Evolutionary conservation across 495 filamentous ascomycete species (phyloP), one percentile per base, ranked within the genome.

Genomic region (Usnea hakonensis): DNA sequence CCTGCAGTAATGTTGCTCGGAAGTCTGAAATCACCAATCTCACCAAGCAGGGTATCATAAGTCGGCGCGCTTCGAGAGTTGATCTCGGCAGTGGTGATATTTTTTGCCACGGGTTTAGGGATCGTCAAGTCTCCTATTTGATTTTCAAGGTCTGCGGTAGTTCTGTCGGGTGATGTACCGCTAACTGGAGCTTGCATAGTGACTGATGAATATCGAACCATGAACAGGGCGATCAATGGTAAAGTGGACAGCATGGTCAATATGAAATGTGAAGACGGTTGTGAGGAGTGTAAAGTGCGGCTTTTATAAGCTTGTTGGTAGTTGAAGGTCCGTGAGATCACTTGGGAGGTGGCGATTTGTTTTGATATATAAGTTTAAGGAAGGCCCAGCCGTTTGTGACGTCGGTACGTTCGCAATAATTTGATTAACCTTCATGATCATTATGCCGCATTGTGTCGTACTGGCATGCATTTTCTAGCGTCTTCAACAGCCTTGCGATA

Each of bases 1-100:
- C 54, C 54, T 7, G 32, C 54, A 37, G 54, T 57, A 0, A 57
- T 23, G 14, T 55, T 55, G 53, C 35, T 37, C 38, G 54, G 54
- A 19, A 57, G 54, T 57, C 0, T 38, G 35, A 57, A 57, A 10
- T 57, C 54, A n/a, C 54, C 54, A 14, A 57, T 57, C 10, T 57
- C 54, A 19, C 9, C 32, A 33, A 57, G 35, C 28, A 52, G n/a
- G 23, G 48, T 19, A 8, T 19, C 28, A 52, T 52, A 52, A n/a
- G 30, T 28, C 2, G 26, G 26, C 14, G 14, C 14, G 26, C 28
- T 32, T 52, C 48, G 48, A 19, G 0, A 30, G 9, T 32, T 17
- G 26, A 14, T 32, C 14, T 52, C 4, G 14, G 28, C 5, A 6
- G 28, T 19, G 48, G 48, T 52, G 1, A 1, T 3, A 19, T 52